Conservation (phyloP, 306 rosid genomes). For the Cucurbita pepo region DNA sequence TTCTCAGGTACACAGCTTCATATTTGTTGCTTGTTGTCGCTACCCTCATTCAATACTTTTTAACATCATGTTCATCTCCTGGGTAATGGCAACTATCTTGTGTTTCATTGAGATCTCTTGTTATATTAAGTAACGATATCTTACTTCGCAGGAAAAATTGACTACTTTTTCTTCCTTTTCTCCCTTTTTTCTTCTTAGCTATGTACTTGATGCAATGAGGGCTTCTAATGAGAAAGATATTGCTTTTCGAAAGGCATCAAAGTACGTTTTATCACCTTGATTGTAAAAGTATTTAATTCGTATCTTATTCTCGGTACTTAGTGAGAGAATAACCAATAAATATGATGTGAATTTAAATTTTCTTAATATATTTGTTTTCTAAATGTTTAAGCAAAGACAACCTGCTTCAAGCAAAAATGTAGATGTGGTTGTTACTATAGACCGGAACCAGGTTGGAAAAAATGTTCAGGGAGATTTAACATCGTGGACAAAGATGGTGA, state of each 20-base stretch:
- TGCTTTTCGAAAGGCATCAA: slow-evolving; percentile 29
- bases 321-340: not conserved
- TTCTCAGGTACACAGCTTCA: slow-evolving; percentile 51
- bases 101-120: slow-evolving; percentile 5
- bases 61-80: slow-evolving; percentile 70
- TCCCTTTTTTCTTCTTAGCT: slow-evolving; percentile 22
- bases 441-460: slow-evolving; percentile 29
- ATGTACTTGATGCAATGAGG: slow-evolving; percentile 59
- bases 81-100: slow-evolving; percentile 43
- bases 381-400: slow-evolving; percentile 83
- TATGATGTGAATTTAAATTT: slow-evolving; percentile 8
- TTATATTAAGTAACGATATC: not conserved
- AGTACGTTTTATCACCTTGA: slow-evolving; percentile 32
- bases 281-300: not conserved
- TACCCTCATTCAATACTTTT: slow-evolving; percentile 62
- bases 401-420: slow-evolving; percentile 72
- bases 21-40: slow-evolving; percentile 53
- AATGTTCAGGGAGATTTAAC: slow-evolving; percentile 26
- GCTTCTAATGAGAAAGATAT: slow-evolving; percentile 32
- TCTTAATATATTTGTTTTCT: slow-evolving; percentile 16
- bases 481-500: slow-evolving; percentile 62
- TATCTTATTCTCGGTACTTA: not conserved
- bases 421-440: slow-evolving; percentile 31
- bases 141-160: slow-evolving; percentile 4
- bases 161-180: not conserved